Conservation (phyloP, 2,329 filamentous ascomycete species). For the Cordyceps cateniannulata region DNA sequence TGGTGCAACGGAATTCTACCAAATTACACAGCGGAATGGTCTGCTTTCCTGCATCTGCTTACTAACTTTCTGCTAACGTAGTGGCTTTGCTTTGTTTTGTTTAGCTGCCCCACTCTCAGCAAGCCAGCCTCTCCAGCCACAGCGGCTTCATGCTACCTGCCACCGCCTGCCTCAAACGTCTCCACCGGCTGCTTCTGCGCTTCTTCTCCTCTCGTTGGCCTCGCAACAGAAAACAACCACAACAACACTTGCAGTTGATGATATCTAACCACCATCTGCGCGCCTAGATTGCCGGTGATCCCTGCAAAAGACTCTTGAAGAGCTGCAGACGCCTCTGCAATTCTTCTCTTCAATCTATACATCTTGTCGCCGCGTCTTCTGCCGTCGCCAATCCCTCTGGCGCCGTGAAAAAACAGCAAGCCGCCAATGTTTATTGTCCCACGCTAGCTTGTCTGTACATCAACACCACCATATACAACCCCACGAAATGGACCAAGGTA, state of each 20-base stretch:
- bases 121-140: slow-evolving; percentile 4
- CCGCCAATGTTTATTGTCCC: slow-evolving; percentile 36
- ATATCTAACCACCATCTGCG: slow-evolving; percentile 24
- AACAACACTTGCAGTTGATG: slow-evolving; percentile 28
- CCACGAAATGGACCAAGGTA: slow-evolving; percentile 30
- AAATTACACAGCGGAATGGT: slow-evolving; percentile 17
- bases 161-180: neutral
- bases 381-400: neutral
- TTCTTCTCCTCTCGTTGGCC: slow-evolving; percentile 34
- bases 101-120: slow-evolving; percentile 7
- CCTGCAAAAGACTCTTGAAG: slow-evolving; percentile 14
- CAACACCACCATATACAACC: slow-evolving; percentile 19
- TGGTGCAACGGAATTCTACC: slow-evolving; percentile 18
- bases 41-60: slow-evolving; percentile 21
- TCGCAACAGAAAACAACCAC: slow-evolving; percentile 39
- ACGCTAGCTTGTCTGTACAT: slow-evolving; percentile 25
- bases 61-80: slow-evolving; percentile 18
- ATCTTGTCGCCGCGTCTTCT: neutral
- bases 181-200: slow-evolving; percentile 16
- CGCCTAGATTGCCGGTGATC: slow-evolving; percentile 17
- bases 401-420: slow-evolving; percentile 18
- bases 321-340: slow-evolving; percentile 12
- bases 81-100: slow-evolving; percentile 13
- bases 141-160: neutral
- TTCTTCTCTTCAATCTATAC: slow-evolving; percentile 10